Evolutionary conservation across 306 rosid species (phyloP), one percentile per base, ranked within the genome.

Genomic region (Acmispon strigosus): DNA sequence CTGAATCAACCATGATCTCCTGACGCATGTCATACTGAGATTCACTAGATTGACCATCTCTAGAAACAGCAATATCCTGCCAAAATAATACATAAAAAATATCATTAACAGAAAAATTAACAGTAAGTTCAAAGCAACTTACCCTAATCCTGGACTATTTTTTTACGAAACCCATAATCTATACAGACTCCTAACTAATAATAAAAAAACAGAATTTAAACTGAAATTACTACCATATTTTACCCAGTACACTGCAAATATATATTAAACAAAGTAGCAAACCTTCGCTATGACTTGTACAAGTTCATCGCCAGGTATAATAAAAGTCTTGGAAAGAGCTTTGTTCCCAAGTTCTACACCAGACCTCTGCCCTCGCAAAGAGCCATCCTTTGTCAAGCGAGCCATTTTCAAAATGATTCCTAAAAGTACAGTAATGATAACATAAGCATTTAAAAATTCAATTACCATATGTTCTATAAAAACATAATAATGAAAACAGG

Each of bases 261-360:
- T 6, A 32, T 32, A 32, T 32, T 27, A 32, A 0, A 32, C 44
- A 71, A 73, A 60, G 55, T 41, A 64, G 79, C 76, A 79, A 66
- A 94, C 99, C 99, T 91, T 89, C 5, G 95, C 96, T 54, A 84
- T 75, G 77, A 94, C 91, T 87, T 94, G 99, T 74, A 94, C 99
- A 79, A 94, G 86, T 34, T 94, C 97, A 57, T 82, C 80, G 70
- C 86, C 80, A 77, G 90, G 85, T 84, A 94, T 89, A 47, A 86
- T 84, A 61, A 91, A 57, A 50, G 81, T 91, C 85, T 87, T 87
- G 36, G 72, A 75, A 65, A 88, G 95, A 69, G 91, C 82, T 87
- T 87, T 89, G 88, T 83, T 80, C 62, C 71, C 50, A 18, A 73
- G 75, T 36, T 91, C 96, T 78, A 77, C 76, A 70, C 66, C 50